Conservation (phyloP, 305 asterid genomes). For the Solanum aculeatissimum region DNA sequence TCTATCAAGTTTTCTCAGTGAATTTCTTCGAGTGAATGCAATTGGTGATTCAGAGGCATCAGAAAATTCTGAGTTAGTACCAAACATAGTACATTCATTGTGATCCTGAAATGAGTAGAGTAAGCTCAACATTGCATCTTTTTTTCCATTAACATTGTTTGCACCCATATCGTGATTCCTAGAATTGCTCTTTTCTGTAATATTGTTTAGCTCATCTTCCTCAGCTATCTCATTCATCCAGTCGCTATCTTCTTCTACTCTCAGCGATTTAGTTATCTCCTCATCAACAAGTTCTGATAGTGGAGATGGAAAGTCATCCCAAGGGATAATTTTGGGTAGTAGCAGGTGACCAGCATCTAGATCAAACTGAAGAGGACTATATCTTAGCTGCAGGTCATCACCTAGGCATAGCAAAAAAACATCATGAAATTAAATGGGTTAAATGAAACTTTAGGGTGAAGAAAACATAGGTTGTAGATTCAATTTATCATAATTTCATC, state of each 20-base stretch:
- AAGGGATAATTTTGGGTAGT: slow-evolving; percentile 52
- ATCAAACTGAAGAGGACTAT: slow-evolving; percentile 62
- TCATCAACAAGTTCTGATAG: slow-evolving; percentile 75
- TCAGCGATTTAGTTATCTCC: slow-evolving; percentile 56
- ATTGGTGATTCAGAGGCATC: slow-evolving; percentile 55
- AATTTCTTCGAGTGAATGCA: slow-evolving; percentile 30
- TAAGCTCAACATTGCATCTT: slow-evolving; percentile 57
- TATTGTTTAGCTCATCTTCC: slow-evolving; percentile 20
- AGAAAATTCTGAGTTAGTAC: slow-evolving; percentile 28
- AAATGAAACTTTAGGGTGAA: neutral
- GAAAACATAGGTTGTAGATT: neutral
- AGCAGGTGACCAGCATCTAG: slow-evolving; percentile 74
- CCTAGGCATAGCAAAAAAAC: slow-evolving; percentile 28
- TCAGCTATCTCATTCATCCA: slow-evolving; percentile 21
- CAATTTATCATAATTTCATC: neutral
- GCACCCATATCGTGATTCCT: slow-evolving; percentile 12
- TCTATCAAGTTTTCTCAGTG: slow-evolving; percentile 38
- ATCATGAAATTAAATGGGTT: neutral
- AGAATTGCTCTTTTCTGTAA: slow-evolving; percentile 4
- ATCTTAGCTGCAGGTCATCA: slow-evolving; percentile 18
- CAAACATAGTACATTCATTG: slow-evolving; percentile 33
- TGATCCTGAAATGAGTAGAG: slow-evolving; percentile 34
- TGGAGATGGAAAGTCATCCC: slow-evolving; percentile 51
- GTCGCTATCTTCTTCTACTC: slow-evolving; percentile 32
- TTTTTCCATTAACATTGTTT: slow-evolving; percentile 41